Conservation (phyloP, 2,329 filamentous ascomycete species). For the Penicillium sclerotiorum region DNA sequence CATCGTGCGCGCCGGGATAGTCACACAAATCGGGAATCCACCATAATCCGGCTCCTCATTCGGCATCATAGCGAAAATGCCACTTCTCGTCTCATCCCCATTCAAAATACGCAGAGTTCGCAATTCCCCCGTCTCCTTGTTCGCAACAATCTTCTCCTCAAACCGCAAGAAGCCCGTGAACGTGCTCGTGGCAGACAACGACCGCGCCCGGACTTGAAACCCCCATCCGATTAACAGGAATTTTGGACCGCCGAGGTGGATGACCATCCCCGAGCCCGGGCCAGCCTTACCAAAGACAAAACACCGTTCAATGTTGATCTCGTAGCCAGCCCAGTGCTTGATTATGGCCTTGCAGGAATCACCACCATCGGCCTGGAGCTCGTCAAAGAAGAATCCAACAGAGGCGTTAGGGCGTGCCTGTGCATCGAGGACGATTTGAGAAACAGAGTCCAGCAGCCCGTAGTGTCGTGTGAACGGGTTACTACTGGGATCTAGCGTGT, state of each 20-base stretch:
- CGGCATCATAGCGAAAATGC: constrained; percentile 57
- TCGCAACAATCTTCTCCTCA: constrained; percentile 42
- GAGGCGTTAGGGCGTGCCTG: constrained; percentile 36
- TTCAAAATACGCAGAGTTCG: constrained; percentile 43
- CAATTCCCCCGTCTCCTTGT: constrained; percentile 38
- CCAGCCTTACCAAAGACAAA: constrained; percentile 52
- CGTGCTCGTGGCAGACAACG: constrained; percentile 31
- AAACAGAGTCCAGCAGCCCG: constrained; percentile 39
- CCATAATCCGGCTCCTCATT: constrained; percentile 60
- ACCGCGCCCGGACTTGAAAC: constrained; percentile 42
- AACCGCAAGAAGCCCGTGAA: constrained; percentile 51
- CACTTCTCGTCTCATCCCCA: constrained; percentile 53
- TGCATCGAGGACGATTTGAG: constrained; percentile 42
- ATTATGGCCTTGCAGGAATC: constrained; percentile 33
- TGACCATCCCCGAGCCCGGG: constrained; percentile 48
- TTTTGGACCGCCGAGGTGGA: constrained; percentile 40
- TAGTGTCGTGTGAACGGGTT: constrained; percentile 39
- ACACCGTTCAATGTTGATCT: constrained; percentile 45
- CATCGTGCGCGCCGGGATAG: constrained; percentile 55
- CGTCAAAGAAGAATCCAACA: constrained; percentile 46
- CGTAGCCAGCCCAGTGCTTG: constrained; percentile 35
- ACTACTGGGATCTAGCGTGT: constrained; percentile 39
- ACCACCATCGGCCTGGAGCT: constrained; percentile 26
- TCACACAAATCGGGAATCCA: constrained; percentile 58
- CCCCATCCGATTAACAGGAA: constrained; percentile 52